Percentiles rank a stretch among this genome's conserved stretches.
Conservation (phyloP, 1,139 yeast species). For the Debaryomyces nepalensis region DNA sequence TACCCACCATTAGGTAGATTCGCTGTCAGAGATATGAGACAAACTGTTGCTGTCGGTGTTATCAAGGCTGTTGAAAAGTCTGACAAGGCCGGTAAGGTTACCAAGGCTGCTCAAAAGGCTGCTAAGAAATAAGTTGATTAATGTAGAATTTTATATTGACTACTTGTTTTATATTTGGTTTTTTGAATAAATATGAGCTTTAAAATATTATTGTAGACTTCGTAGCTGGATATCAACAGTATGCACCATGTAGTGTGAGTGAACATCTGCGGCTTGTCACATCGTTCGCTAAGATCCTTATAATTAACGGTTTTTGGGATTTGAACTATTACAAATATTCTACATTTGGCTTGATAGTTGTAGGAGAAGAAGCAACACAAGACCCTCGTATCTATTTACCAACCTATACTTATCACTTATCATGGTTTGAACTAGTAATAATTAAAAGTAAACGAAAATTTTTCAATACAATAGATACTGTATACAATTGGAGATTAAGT, state of each 20-base stretch:
- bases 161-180: constrained; percentile 8
- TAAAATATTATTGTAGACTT: neutral
- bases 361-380: neutral
- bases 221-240: neutral
- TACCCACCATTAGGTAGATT: constrained; percentile 99
- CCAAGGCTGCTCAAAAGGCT: constrained; percentile 99
- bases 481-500: neutral
- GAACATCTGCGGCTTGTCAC: neutral
- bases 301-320: too few species aligned
- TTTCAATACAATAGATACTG: constrained; percentile 10
- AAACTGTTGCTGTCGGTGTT: constrained; percentile 99
- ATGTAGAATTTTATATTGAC: constrained; percentile 11
- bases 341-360: too few species aligned
- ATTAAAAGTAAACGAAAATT: constrained; percentile 1
- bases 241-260: neutral
- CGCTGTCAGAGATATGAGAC: constrained; percentile 99
- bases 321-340: too few species aligned
- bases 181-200: constrained; percentile 11
- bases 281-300: neutral
- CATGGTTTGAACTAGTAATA: neutral
- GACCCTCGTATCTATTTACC: neutral
- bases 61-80: constrained; percentile 97
- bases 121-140: constrained; percentile 79
- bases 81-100: constrained; percentile 96
- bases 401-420: neutral